Evolutionary conservation across 345 rosid species (phyloP), one percentile per base, ranked within the genome.

Genomic region (Aquilaria sinensis): DNA sequence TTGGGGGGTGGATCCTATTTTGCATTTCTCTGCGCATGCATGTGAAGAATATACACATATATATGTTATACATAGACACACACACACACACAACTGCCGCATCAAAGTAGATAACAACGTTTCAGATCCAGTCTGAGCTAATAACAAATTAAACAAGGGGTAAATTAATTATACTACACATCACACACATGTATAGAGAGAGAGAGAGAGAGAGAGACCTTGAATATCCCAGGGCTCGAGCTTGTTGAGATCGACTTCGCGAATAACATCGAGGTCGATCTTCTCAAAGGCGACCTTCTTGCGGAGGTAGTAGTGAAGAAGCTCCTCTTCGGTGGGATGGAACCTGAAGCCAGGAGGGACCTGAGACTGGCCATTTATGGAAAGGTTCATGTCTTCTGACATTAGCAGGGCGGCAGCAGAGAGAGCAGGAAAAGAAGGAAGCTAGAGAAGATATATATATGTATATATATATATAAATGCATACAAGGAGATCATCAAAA

Each of bases 171-270:
- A 10, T 23, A 62, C 23, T 30, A 16, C 23, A 16, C 23, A 16
- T 15, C 8, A 14, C 58, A 12, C 8, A 7, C 58, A 16, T 16
- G 0, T 16, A 16, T 16, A 16, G 0, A 16, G 0, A 16, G 23
- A 16, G 23, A 16, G 23, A 16, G 23, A 16, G 23, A 10, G 47
- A 13, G 9, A 15, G 12, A 23, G 15, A 94, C 99, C 99, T 81
- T 90, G 99, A 57, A 94, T 86, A 75, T 94, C 99, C 99, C 99
- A 94, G 2, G 99, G 99, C 73, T 94, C 97, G 54, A 94, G 99
- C 85, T 94, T 94, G 72, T 90, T 94, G 51, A 94, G 99, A 84
- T 94, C 99, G 9, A 94, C 97, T 70, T 94, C 99, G 43, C 90
- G 96, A 63, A 94, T 94, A 50, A 94, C 97, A 69, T 94, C 96